These are phyloP conservation scores for Flammula alnicola DNA, from an alignment of 1,284 basidiomycete genomes.

Conservation along the genomic window DNA sequence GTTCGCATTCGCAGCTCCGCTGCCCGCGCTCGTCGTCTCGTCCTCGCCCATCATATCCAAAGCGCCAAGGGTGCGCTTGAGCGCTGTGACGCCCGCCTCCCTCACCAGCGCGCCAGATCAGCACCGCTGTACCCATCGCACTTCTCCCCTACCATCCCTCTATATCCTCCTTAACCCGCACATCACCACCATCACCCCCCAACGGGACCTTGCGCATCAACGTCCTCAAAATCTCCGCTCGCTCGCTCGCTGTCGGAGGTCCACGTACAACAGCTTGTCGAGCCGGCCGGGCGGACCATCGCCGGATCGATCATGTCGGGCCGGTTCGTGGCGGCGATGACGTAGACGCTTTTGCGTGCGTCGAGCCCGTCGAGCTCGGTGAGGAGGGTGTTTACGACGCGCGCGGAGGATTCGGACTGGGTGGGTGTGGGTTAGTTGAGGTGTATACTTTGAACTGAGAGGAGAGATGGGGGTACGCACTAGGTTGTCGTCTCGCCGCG, in stretches of 20 bases:
- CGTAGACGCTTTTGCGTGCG: conserved; percentile 88
- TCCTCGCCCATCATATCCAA: conserved; percentile 62
- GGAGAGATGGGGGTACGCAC: conserved; percentile 47
- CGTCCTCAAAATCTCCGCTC: conserved; percentile 86
- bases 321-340: conserved; percentile 97
- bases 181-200: too few relatives aligned
- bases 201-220: conserved; percentile 79
- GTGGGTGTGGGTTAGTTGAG: not conserved
- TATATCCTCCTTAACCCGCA: conserved; percentile 38
- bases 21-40: too few relatives aligned
- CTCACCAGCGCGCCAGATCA: conserved; percentile 87
- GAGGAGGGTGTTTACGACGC: conserved; percentile 97
- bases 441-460: conserved; percentile 1
- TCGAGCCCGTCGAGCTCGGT: conserved; percentile 97
- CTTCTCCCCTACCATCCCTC: conserved; percentile 57
- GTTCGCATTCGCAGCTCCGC: too few relatives aligned
- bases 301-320: conserved; percentile 99
- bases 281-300: conserved; percentile 97
- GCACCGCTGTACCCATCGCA: conserved; percentile 92
- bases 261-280: conserved; percentile 97
- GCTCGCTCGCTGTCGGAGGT: conserved; percentile 82
- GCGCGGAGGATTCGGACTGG: conserved; percentile 92
- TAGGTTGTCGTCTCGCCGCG: conserved; percentile 89
- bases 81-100: conserved; percentile 88
- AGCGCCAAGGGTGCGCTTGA: conserved; percentile 72